Percentiles rank a stretch among this genome's conserved stretches.
Evolutionary conservation across 2,329 filamentous ascomycete genomes (phyloP).

Genomic region (Colletotrichum abscissum): DNA sequence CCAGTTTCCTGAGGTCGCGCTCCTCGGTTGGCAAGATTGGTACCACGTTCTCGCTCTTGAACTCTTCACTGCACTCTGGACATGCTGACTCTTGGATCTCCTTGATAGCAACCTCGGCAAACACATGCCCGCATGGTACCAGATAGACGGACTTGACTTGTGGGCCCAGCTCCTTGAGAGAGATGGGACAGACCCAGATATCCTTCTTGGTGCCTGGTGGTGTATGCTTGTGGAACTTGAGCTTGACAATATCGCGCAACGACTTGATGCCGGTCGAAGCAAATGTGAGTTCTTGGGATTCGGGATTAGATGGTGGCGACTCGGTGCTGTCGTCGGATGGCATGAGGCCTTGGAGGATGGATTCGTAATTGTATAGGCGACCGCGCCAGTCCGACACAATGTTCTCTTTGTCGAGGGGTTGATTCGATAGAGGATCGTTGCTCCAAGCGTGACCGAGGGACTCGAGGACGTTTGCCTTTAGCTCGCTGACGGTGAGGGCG

Average conservation of each 20-base stretch:
- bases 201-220: constrained; percentile 58
- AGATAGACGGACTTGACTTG: constrained; percentile 85
- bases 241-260: constrained; percentile 86
- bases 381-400: constrained; percentile 88
- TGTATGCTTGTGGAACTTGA: constrained; percentile 73
- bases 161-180: constrained; percentile 85
- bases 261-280: constrained; percentile 75
- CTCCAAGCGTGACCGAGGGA: constrained; percentile 88
- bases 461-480: constrained; percentile 90
- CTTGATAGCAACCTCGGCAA: constrained; percentile 86
- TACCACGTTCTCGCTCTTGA: constrained; percentile 81
- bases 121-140: constrained; percentile 95
- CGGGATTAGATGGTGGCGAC: constrained; percentile 39
- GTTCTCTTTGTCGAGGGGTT: constrained; percentile 74
- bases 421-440: constrained; percentile 86
- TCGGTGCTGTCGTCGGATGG: constrained; percentile 50
- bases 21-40: constrained; percentile 80
- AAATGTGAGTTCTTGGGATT: constrained; percentile 50
- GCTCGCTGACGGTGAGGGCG: constrained; percentile 81
- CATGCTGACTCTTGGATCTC: constrained; percentile 76
- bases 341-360: constrained; percentile 74
- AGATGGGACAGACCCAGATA: constrained; percentile 86
- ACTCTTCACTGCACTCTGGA: constrained; percentile 80
- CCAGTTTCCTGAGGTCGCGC: constrained; percentile 76
- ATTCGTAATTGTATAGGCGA: constrained; percentile 94